A percentile compares a stretch with the other conserved stretches of the same genome.
Conservation (phyloP, 2,329 filamentous ascomycete genomes). For the Aureobasidium melanogenum region DNA sequence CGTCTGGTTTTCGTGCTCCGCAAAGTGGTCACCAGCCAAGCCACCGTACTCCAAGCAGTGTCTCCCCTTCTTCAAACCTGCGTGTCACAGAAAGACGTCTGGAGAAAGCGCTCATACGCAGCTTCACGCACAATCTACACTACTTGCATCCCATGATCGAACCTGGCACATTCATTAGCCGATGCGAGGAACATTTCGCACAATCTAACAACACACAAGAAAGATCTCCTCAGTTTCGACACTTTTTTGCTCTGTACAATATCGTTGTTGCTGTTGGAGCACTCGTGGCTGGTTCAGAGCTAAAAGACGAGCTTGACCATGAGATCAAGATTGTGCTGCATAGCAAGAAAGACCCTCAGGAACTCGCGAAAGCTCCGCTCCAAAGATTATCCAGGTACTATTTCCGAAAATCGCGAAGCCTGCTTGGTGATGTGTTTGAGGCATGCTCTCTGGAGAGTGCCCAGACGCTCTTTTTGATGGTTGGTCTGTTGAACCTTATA, state of each 20-base stretch:
- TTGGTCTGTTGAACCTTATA: not conserved
- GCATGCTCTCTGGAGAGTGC: slow-evolving; percentile 22
- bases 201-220: not conserved
- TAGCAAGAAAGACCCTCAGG: not conserved
- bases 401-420: slow-evolving; percentile 20
- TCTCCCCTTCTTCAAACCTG: not conserved
- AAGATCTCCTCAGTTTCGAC: slow-evolving; percentile 12
- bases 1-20: not conserved
- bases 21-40: not conserved
- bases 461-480: slow-evolving; percentile 22
- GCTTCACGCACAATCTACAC: slow-evolving; percentile 5
- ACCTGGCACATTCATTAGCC: not conserved
- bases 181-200: slow-evolving; percentile 17
- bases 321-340: not conserved
- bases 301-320: slow-evolving; percentile 7
- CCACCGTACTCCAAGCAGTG: not conserved
- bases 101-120: not conserved
- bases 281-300: slow-evolving; percentile 19
- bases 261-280: slow-evolving; percentile 24
- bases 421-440: slow-evolving; percentile 25
- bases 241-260: slow-evolving; percentile 22
- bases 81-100: not conserved
- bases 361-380: not conserved
- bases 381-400: slow-evolving; percentile 20
- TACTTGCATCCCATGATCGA: slow-evolving; percentile 10